These are phyloP conservation scores for Monosporascus sp. DNA, from an alignment of 2,329 filamentous ascomycete genomes.

Conservation along the genomic window DNA sequence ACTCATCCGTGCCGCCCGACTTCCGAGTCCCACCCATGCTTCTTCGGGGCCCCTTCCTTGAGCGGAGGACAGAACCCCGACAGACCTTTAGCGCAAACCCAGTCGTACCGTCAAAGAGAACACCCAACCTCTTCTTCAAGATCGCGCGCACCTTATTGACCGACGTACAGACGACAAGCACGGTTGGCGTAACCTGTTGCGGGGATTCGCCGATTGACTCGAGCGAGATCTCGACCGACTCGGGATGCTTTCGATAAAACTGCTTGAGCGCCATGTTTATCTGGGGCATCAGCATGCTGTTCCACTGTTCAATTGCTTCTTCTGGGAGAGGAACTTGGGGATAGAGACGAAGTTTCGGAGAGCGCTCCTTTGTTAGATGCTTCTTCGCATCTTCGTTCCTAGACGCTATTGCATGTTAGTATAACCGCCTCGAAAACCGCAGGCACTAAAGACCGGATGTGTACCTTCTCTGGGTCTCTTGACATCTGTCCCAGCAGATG, in stretches of 20 bases:
- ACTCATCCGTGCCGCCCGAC: conserved; percentile 26
- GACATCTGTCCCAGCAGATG: conserved; percentile 2
- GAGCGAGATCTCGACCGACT: conserved; percentile 74
- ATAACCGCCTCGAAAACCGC: conserved; percentile 3
- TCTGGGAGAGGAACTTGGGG: conserved; percentile 54
- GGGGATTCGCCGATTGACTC: conserved; percentile 67
- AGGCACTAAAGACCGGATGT: neutral
- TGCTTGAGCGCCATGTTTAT: conserved; percentile 65
- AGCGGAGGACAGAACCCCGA: conserved; percentile 61
- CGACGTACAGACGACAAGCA: conserved; percentile 72
- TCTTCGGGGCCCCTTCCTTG: conserved; percentile 39
- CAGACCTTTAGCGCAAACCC: conserved; percentile 67
- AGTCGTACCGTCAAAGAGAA: conserved; percentile 57
- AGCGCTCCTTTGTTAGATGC: conserved; percentile 14
- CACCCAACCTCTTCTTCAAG: conserved; percentile 61
- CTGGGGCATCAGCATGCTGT: conserved; percentile 64
- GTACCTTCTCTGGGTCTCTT: conserved; percentile 12
- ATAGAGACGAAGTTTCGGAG: conserved; percentile 50
- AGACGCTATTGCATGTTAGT: conserved; percentile 11
- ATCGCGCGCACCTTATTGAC: conserved; percentile 67
- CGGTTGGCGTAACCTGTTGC: conserved; percentile 63
- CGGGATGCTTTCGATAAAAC: conserved; percentile 67
- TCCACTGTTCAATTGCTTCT: conserved; percentile 66
- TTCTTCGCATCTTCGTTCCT: conserved; percentile 9
- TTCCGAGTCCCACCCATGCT: conserved; percentile 32